Conservation (phyloP, 345 rosid species). For the Bruguiera sexangula region DNA sequence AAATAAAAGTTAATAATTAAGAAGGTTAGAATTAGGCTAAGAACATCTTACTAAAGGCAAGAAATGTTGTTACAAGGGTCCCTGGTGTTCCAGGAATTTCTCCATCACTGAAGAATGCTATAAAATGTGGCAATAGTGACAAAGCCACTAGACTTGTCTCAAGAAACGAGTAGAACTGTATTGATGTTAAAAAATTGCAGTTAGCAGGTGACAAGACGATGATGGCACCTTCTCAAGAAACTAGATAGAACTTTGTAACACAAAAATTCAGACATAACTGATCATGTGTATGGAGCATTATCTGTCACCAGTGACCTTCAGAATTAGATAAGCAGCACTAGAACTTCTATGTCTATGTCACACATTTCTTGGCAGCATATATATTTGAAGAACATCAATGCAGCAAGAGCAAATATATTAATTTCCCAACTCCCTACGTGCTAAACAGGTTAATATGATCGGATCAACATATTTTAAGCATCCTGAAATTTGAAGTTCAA, state of each 20-base stretch:
- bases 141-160: conserved; percentile 87
- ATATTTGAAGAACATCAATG: no score
- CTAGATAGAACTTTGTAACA: not conserved
- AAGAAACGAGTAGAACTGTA: conserved; percentile 94
- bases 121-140: conserved; percentile 79
- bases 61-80: conserved; percentile 91
- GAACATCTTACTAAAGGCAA: conserved; percentile 69
- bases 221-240: not conserved
- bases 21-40: not conserved
- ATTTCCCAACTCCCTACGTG: no score
- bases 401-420: no score
- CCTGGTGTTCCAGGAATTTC: conserved; percentile 96
- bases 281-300: no score
- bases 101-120: conserved; percentile 86
- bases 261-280: no score
- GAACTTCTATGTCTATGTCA: no score
- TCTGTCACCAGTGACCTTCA: no score
- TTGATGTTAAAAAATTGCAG: conserved; percentile 8
- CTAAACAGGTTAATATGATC: no score
- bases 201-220: not conserved
- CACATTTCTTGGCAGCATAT: no score
- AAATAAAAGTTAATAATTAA: not conserved
- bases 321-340: no score
- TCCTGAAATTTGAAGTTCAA: no score
- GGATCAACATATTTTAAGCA: no score